These are phyloP conservation scores for Rhizopogon salebrosus DNA, from an alignment of 768 basidiomycete genomes.

Conservation along the genomic window DNA sequence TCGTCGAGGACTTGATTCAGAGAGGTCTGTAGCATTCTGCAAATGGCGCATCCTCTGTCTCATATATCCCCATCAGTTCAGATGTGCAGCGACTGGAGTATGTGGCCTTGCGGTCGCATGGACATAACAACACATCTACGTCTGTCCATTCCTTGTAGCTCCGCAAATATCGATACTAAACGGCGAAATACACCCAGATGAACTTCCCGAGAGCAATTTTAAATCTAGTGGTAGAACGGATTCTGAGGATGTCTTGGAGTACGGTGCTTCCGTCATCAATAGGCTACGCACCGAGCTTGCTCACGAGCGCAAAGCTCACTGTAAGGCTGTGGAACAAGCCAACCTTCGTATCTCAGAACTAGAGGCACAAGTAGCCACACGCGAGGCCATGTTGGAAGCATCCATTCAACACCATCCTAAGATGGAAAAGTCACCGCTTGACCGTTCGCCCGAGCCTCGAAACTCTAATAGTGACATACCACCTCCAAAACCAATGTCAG, in stretches of 20 bases:
- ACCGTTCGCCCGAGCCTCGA: not conserved
- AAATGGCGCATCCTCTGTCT: not conserved
- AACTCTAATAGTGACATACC: slow-evolving; percentile 4
- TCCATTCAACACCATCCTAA: slow-evolving; percentile 10
- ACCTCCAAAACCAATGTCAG: slow-evolving; percentile 18
- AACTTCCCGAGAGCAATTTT: slow-evolving; percentile 1
- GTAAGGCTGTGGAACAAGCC: slow-evolving; percentile 31
- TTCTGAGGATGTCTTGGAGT: slow-evolving; percentile 29
- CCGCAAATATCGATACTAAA: slow-evolving; percentile 11
- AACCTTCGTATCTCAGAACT: slow-evolving; percentile 40
- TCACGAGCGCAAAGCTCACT: slow-evolving; percentile 39
- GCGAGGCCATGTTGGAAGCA: slow-evolving; percentile 51
- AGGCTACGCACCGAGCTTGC: slow-evolving; percentile 39
- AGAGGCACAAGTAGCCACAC: slow-evolving; percentile 48
- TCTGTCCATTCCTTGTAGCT: slow-evolving; percentile 22
- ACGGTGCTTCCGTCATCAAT: slow-evolving; percentile 41
- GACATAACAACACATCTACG: slow-evolving; percentile 37
- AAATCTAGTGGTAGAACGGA: slow-evolving; percentile 3
- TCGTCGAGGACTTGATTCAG: slow-evolving; percentile 47
- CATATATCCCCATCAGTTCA: slow-evolving; percentile 33
- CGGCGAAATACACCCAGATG: slow-evolving; percentile 13
- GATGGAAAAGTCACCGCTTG: not conserved
- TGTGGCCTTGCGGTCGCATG: slow-evolving; percentile 44
- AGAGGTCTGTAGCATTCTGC: slow-evolving; percentile 41
- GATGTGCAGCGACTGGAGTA: slow-evolving; percentile 36